Conservation (phyloP, 169 alveolate genomes). For the Pseudocohnilembus persalinus region DNA sequence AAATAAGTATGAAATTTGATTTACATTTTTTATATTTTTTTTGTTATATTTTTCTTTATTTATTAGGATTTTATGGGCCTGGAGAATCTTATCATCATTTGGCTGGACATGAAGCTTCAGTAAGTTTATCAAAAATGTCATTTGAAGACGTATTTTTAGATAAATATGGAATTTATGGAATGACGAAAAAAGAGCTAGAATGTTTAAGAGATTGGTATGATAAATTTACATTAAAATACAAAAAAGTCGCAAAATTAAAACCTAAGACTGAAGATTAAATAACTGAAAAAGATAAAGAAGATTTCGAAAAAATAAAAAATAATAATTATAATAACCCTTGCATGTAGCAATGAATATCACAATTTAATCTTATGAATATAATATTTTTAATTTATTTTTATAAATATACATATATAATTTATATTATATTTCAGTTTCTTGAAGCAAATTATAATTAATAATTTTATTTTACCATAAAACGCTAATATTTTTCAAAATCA, state of each 20-base stretch:
- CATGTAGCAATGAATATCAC: neutral
- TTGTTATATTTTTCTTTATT: no score
- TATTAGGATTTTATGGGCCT: neutral
- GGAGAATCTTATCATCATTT: neutral
- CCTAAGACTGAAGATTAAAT: neutral
- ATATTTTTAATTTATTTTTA: no score
- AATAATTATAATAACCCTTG: neutral
- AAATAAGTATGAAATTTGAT: no score
- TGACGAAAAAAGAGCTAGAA: neutral
- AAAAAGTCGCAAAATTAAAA: neutral
- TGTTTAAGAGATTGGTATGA: neutral
- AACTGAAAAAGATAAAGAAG: neutral
- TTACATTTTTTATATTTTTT: no score
- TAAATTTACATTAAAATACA: neutral
- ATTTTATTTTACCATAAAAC: no score
- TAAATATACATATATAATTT: no score
- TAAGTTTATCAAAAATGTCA: neutral
- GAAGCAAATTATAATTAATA: no score
- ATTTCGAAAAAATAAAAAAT: neutral
- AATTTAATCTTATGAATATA: no score
- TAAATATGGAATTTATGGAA: neutral
- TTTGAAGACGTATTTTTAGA: neutral
- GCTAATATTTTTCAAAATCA: no score
- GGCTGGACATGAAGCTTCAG: neutral
- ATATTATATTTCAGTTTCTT: no score